Evolutionary conservation across 2,329 filamentous ascomycete species (phyloP), one percentile per base, ranked within the genome.

Genomic region (Myriosclerotinia duriaeana): DNA sequence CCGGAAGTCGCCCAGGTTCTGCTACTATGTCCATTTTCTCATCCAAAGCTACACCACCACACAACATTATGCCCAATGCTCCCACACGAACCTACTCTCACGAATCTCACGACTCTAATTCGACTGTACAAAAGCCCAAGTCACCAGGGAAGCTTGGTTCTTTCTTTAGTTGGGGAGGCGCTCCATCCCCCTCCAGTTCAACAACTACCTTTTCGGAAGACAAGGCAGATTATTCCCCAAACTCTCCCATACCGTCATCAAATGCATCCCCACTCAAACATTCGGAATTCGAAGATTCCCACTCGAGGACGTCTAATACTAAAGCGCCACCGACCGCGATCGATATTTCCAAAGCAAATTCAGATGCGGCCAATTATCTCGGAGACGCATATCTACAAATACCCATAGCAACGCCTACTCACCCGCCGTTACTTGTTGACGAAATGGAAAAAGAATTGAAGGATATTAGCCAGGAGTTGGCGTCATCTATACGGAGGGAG

Each of bases 381-480:
- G 72, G 69, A 67, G 72, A 66, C 60, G 65, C 74, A 69, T 72
- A 73, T 68, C 66, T 75, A 66, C 71, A 74, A 71, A 58, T 74
- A 68, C 73, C 72, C 54, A 69, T 74, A 67, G 76, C 69, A 72
- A 72, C 71, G 69, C 71, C 69, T 60, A 73, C 78, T 72, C 80
- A 83, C 71, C 34, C 65, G 15, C 83, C 72, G 77, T 74, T 77
- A 70, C 79, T 93, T 77, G 85, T 96, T 74, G 87, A 92, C 77
- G 92, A 96, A 77, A 89, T 99, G 82, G 95, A 99, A 81, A 90
- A 93, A 77, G 95, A 99, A 82, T 79, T 99, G 72, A 92, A 92
- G 73, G 91, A 94, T 78, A 94, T 99, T 79, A 96, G 92, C 81
- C 86, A 89, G 68, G 95, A 99, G 83, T 83, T 99, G 77, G 95